Evolutionary conservation across 805 yeast species (phyloP).

Genomic region (Jamesozyma gamospora): DNA sequence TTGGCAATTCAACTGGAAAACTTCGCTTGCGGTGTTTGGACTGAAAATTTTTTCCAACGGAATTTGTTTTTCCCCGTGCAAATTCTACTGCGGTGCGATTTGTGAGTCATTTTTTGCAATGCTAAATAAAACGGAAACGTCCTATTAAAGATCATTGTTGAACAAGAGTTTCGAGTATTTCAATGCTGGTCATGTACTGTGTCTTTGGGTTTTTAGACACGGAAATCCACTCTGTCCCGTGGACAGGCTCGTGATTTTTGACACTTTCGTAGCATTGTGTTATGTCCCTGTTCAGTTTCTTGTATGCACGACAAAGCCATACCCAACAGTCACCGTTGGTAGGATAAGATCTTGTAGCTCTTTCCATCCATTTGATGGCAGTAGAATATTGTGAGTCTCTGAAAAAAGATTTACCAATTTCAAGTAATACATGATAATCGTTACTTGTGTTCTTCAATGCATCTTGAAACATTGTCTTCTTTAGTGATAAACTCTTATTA

Average conservation of each 20-base stretch:
- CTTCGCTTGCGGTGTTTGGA: neutral
- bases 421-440: conserved; percentile 45
- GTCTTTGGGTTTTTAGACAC: conserved; percentile 41
- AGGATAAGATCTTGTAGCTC: conserved; percentile 47
- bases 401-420: conserved; percentile 63
- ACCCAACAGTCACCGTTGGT: conserved; percentile 73
- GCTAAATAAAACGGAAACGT: too few relatives aligned
- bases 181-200: conserved; percentile 32
- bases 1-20: neutral
- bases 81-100: too few relatives aligned
- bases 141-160: neutral
- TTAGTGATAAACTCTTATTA: conserved; percentile 37
- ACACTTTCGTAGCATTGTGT: conserved; percentile 20
- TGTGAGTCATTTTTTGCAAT: too few relatives aligned
- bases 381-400: conserved; percentile 49
- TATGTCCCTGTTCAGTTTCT: conserved; percentile 20
- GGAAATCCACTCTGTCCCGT: conserved; percentile 52
- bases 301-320: conserved; percentile 43
- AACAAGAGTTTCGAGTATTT: conserved; percentile 11
- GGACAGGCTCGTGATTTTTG: conserved; percentile 41
- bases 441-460: conserved; percentile 63
- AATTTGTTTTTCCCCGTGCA: neutral
- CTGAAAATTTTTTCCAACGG: neutral
- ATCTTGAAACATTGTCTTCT: conserved; percentile 51
- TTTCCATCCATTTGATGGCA: conserved; percentile 65